Conservation (phyloP, 2,329 filamentous ascomycete genomes). For the Colletotrichum horii region DNA sequence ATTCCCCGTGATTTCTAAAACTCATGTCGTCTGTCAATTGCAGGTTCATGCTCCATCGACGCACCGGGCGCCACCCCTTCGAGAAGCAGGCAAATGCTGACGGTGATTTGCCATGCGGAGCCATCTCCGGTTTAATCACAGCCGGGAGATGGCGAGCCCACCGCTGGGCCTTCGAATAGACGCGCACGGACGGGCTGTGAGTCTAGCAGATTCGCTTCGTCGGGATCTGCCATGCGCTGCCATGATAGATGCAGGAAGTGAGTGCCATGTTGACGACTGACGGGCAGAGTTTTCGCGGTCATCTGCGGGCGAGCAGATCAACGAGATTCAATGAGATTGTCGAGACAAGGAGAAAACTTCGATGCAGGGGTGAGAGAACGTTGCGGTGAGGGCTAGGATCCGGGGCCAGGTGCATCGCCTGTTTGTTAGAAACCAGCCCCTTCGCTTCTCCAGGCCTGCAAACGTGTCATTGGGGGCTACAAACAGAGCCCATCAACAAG, state of each 20-base stretch:
- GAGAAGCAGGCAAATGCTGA: not conserved
- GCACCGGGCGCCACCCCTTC: not conserved
- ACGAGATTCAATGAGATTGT: not conserved
- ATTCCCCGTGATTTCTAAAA: not conserved
- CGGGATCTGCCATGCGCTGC: not conserved
- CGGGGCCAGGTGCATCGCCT: not conserved
- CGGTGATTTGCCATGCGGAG: not conserved
- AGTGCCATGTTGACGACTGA: not conserved
- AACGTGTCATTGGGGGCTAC: not conserved
- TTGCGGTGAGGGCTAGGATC: not conserved
- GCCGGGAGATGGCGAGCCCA: not conserved
- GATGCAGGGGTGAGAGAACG: not conserved
- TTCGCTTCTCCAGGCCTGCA: not conserved
- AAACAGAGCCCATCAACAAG: not conserved
- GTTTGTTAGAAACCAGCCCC: not conserved
- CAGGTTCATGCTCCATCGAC: not conserved
- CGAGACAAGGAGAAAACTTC: not conserved
- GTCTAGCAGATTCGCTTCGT: not conserved
- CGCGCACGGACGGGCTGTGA: not conserved
- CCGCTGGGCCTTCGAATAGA: not conserved
- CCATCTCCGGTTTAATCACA: not conserved
- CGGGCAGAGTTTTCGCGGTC: not conserved
- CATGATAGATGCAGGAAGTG: not conserved
- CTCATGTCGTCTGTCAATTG: not conserved
- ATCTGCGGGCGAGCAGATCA: not conserved